Base-by-base conservation (phyloP, 805 yeast species). In the Novakomyces olei region DNA sequence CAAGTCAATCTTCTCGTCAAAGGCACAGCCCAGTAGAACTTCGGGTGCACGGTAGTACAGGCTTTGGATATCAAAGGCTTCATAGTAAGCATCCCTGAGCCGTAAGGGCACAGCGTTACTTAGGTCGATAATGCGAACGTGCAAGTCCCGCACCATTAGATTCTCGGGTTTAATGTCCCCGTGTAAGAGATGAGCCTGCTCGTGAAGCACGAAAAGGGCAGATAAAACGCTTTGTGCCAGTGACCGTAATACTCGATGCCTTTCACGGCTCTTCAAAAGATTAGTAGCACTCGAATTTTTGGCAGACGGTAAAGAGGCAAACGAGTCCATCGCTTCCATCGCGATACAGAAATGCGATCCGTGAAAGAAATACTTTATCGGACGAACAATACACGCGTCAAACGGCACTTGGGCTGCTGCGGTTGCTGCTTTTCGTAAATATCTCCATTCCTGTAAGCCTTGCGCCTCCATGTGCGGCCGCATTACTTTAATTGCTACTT, bases 111-210 rank as follows among this genome's bases (percentile, higher is more conserved):
- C 28, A 2, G 47, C 40, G 31, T 44, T 44, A 6, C 47, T 44
- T 8, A 44, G 34, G 26, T 44, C 47, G n/a, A 44, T 39, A 5
- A 44, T 24, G 30, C 41, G 40, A 17, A 44, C 30, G 23, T 30
- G 37, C 8, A 5, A 22, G 10, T 23, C 27, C 8, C 17, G 14
- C 15, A 25, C 23, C 30, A 29, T 36, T 35, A 41, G 34, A 26
- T 44, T 44, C 20, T 41, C 44, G 3, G 47, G 47, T 30, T 44
- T 44, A 20, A 44, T 27, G 25, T 44, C 47, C 12, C 44, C 41
- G 16, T 44, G 47, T 5, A 41, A 32, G 36, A 32, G 38, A 5
- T 46, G 47, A 6, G 27, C 29, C 25, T 12, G n/a, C 12, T 25
- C 9, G 26, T 44, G 42, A 20, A 44, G 34, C 17, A 40, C n/a